Evolutionary conservation across 495 filamentous ascomycete species (phyloP).

Genomic region (Talaromyces ruber): DNA sequence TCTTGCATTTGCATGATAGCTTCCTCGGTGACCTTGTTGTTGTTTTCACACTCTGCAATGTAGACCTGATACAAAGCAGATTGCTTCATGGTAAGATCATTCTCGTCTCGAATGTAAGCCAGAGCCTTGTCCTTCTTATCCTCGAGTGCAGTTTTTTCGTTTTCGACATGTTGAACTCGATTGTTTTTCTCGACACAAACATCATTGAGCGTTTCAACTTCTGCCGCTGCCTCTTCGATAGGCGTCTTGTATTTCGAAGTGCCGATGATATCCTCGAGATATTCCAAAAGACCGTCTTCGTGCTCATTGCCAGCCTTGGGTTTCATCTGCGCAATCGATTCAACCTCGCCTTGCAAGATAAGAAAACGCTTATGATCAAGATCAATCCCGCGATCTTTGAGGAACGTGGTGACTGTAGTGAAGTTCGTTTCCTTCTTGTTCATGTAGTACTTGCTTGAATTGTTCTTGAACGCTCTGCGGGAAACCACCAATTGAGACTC

Average conservation of each 20-base stretch:
- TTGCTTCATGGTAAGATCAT: constrained; percentile 83
- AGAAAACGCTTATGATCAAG: constrained; percentile 97
- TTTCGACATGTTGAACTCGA: constrained; percentile 95
- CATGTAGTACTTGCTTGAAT: constrained; percentile 96
- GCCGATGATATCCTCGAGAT: constrained; percentile 96
- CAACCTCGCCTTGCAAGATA: constrained; percentile 95
- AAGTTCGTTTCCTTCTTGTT: constrained; percentile 83
- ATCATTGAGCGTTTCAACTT: constrained; percentile 89
- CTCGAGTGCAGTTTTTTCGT: constrained; percentile 84
- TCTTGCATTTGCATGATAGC: constrained; percentile 84
- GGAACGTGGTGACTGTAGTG: constrained; percentile 79
- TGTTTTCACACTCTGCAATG: constrained; percentile 77
- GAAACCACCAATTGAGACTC: constrained; percentile 82
- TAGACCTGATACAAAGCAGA: constrained; percentile 86
- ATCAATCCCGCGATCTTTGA: constrained; percentile 83
- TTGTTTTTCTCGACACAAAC: constrained; percentile 89
- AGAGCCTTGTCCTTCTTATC: constrained; percentile 95
- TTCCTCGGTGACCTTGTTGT: constrained; percentile 82
- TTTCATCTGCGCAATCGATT: constrained; percentile 99
- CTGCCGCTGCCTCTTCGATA: constrained; percentile 83
- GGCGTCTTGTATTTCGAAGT: constrained; percentile 96
- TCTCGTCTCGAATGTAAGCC: constrained; percentile 81
- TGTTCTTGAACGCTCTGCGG: constrained; percentile 93
- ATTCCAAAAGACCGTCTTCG: constrained; percentile 92
- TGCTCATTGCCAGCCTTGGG: constrained; percentile 89